Conservation (phyloP, 352 stramenopile species). For the Phytophthora megakarya region DNA sequence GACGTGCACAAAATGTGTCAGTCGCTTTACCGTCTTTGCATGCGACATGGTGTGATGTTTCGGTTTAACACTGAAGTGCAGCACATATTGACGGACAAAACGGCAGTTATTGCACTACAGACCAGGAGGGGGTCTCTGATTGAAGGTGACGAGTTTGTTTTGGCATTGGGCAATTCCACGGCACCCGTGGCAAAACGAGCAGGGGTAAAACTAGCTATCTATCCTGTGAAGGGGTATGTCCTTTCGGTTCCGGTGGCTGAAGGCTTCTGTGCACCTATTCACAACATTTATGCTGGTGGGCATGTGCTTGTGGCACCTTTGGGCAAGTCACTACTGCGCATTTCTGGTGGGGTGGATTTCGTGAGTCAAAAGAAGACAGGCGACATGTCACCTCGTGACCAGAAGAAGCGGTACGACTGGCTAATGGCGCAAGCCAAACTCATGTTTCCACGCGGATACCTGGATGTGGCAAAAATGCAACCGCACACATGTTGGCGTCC, state of each 20-base stretch:
- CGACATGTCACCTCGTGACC: constrained; percentile 67
- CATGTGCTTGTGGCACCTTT: constrained; percentile 78
- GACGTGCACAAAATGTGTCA: constrained; percentile 91
- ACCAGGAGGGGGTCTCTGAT: constrained; percentile 81
- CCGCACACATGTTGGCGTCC: constrained; percentile 84
- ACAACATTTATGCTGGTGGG: constrained; percentile 87
- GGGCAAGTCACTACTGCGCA: constrained; percentile 65
- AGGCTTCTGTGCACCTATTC: constrained; percentile 61
- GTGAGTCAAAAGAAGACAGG: constrained; percentile 53
- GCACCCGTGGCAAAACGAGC: constrained; percentile 66
- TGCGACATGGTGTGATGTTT: constrained; percentile 88
- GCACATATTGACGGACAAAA: constrained; percentile 79
- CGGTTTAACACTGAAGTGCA: constrained; percentile 86
- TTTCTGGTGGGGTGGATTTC: constrained; percentile 85
- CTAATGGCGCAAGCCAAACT: constrained; percentile 73
- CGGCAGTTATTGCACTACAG: constrained; percentile 79
- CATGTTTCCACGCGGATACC: constrained; percentile 82
- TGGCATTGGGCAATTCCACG: constrained; percentile 82
- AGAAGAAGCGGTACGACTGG: constrained; percentile 83
- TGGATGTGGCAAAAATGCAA: constrained; percentile 79
- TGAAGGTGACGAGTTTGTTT: constrained; percentile 87
- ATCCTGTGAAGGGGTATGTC: constrained; percentile 87
- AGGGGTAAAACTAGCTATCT: constrained; percentile 80
- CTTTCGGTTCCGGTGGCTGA: constrained; percentile 79
- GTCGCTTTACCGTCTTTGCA: constrained; percentile 77